These are phyloP conservation scores for Sordariomycetes sp. DNA, from an alignment of 2,329 filamentous ascomycete genomes.

Conservation along the genomic window DNA sequence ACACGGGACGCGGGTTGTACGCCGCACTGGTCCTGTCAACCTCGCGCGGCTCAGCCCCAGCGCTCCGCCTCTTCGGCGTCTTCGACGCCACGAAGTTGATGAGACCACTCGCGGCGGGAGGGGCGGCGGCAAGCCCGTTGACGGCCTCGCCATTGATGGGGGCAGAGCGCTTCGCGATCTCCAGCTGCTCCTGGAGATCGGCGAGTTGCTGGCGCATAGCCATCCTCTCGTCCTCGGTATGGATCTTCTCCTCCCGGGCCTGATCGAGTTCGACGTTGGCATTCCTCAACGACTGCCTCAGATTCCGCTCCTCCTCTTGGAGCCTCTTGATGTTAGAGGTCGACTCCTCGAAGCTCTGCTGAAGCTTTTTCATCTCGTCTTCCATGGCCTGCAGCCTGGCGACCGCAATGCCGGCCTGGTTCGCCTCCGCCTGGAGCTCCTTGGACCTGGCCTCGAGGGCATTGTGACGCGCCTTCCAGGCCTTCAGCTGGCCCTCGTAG, in stretches of 20 bases:
- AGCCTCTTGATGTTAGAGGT: conserved; percentile 82
- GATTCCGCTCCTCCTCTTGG: conserved; percentile 82
- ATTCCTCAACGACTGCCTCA: conserved; percentile 68
- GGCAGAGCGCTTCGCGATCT: conserved; percentile 65
- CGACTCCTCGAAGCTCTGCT: conserved; percentile 81
- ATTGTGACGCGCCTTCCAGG: conserved; percentile 87
- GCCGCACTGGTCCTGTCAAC: conserved; percentile 82
- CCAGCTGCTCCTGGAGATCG: conserved; percentile 85
- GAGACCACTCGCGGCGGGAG: conserved; percentile 55
- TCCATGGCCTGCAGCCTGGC: conserved; percentile 86
- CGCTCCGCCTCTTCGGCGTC: conserved; percentile 91
- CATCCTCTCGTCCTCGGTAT: conserved; percentile 74
- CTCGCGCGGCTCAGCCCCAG: conserved; percentile 72
- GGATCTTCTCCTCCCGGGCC: conserved; percentile 59
- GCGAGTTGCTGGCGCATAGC: conserved; percentile 77
- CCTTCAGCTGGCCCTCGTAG: conserved; percentile 92
- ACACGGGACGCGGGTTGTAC: conserved; percentile 90
- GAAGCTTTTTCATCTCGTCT: conserved; percentile 86
- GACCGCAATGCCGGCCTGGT: conserved; percentile 91
- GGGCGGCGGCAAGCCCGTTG: conserved; percentile 23
- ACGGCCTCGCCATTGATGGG: conserved; percentile 54
- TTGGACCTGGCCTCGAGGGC: conserved; percentile 80
- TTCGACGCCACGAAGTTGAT: conserved; percentile 97
- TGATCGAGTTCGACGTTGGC: conserved; percentile 73
- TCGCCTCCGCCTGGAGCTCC: conserved; percentile 90